phyloP scores from a whole-genome alignment of 306 rosid species.

The Citrullus colocynthis region DNA sequence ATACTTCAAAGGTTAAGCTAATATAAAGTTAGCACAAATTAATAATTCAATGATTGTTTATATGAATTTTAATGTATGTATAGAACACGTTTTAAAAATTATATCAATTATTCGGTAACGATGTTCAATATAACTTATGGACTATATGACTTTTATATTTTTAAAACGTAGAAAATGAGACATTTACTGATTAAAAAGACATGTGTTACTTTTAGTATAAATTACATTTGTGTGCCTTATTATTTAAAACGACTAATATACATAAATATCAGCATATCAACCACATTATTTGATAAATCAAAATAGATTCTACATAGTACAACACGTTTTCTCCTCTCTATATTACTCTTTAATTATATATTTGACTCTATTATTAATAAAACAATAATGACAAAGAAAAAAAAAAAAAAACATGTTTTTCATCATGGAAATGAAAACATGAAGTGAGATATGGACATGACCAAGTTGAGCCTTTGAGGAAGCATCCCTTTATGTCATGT shows the following conservation, averaged over 20 bases:
- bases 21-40: too few species aligned
- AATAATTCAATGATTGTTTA: too few species aligned
- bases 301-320: background rate
- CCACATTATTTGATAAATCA: background rate
- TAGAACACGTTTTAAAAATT: background rate
- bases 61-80: background rate
- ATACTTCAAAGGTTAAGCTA: too few species aligned
- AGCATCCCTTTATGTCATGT: background rate
- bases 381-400: background rate
- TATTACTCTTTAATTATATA: background rate
- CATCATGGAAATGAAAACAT: background rate
- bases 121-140: background rate
- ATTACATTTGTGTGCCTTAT: too few species aligned
- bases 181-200: too few species aligned
- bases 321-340: background rate
- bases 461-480: background rate
- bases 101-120: too few species aligned
- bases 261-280: background rate
- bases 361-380: background rate
- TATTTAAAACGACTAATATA: too few species aligned
- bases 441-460: background rate
- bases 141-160: too few species aligned
- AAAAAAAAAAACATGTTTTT: background rate
- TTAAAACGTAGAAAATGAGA: too few species aligned
- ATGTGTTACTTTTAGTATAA: too few species aligned